These are phyloP conservation scores for Penicillium sp. DNA, from an alignment of 2,329 filamentous ascomycete genomes.

Conservation along the genomic window DNA sequence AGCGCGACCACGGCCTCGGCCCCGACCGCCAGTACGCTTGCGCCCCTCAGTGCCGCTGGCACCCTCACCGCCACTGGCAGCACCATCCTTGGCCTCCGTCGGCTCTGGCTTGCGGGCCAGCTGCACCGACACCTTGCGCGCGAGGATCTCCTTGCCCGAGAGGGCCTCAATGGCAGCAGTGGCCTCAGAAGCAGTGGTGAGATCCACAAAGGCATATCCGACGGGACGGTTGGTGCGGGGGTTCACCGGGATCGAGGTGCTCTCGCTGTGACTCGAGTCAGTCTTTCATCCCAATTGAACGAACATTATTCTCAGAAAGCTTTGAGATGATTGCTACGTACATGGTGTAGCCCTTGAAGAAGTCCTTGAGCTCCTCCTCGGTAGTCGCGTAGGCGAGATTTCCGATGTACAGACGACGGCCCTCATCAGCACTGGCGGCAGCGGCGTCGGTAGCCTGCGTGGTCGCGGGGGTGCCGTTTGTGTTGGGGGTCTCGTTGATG, in stretches of 20 bases:
- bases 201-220: conserved; percentile 97
- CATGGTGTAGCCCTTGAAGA: conserved; percentile 99
- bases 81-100: conserved; percentile 70
- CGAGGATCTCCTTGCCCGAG: conserved; percentile 93
- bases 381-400: conserved; percentile 99
- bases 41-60: conserved; percentile 60
- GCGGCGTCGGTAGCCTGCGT: conserved; percentile 76
- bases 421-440: conserved; percentile 94
- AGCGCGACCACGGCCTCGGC: conserved; percentile 59
- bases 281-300: conserved; percentile 18
- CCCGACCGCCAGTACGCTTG: conserved; percentile 57
- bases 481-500: conserved; percentile 49
- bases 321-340: conserved; percentile 58
- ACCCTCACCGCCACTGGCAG: conserved; percentile 66
- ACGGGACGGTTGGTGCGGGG: conserved; percentile 97
- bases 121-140: conserved; percentile 98
- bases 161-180: conserved; percentile 93
- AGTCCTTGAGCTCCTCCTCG: conserved; percentile 99
- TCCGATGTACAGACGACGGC: conserved; percentile 98
- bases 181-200: conserved; percentile 88
- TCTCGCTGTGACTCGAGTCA: conserved; percentile 62
- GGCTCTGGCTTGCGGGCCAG: conserved; percentile 95
- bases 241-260: conserved; percentile 98
- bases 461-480: conserved; percentile 57
- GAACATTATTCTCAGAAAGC: no score